Evolutionary conservation across 345 rosid genomes (phyloP).

Genomic region (Camelina neglecta): DNA sequence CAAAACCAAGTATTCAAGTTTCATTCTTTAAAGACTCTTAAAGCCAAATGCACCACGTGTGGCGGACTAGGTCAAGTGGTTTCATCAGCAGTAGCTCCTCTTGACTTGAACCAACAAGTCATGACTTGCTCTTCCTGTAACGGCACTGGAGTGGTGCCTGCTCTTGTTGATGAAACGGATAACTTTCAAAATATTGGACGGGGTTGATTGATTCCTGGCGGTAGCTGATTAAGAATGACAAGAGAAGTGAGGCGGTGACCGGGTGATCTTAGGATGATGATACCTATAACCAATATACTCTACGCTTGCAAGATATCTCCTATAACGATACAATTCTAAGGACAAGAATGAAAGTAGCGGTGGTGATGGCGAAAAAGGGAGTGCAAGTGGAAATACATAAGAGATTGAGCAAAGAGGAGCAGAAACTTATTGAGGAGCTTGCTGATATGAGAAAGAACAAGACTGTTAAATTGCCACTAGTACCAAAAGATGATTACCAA

Average conservation of each 20-base stretch:
- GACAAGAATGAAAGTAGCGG: too few relatives aligned
- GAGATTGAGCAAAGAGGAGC: slow-evolving; percentile 68
- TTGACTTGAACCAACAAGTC: slow-evolving; percentile 95
- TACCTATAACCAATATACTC: neutral
- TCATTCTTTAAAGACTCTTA: neutral
- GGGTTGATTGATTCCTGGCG: too few relatives aligned
- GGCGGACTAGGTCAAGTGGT: slow-evolving; percentile 98
- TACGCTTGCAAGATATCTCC: neutral
- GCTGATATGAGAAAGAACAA: neutral
- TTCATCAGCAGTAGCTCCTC: slow-evolving; percentile 81
- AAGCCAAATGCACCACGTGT: slow-evolving; percentile 70
- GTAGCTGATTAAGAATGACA: too few relatives aligned
- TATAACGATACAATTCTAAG: too few relatives aligned
- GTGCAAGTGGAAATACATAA: slow-evolving; percentile 93
- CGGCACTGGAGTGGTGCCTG: slow-evolving; percentile 79
- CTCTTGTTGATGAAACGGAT: slow-evolving; percentile 55
- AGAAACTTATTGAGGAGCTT: slow-evolving; percentile 82
- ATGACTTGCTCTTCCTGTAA: slow-evolving; percentile 84
- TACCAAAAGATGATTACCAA: too few relatives aligned
- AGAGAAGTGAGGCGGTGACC: slow-evolving; percentile 48
- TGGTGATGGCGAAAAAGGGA: too few relatives aligned
- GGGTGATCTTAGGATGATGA: slow-evolving; percentile 50
- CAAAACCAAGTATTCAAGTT: neutral
- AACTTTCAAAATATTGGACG: too few relatives aligned
- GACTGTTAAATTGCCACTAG: neutral